Evolutionary conservation across 768 basidiomycete species (phyloP), one percentile per base, ranked within the genome.

Genomic region (Crepidotus variabilis): DNA sequence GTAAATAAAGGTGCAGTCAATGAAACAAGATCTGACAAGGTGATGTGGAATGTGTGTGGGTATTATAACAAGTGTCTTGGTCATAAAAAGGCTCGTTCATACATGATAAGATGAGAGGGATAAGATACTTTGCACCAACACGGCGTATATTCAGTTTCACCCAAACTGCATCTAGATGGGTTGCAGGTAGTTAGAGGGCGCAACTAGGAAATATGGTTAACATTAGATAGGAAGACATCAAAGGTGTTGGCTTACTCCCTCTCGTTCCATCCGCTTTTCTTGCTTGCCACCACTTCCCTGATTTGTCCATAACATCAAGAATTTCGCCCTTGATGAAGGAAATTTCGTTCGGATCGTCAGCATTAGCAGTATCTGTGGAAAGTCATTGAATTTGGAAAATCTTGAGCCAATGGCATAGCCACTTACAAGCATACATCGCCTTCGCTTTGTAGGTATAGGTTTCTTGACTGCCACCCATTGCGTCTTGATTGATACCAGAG

Each of bases 261-360:
- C 83, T 66, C 46, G 76, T 68, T 52, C 90, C 92, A 67, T 94
- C 92, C 16, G 78, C 63, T 72, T 89, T 94, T 66, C 74, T 85
- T 34, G 91, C 89, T 65, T 92, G 91, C 92, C 92, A 94, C 92
- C 92, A 93, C 67, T 93, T 92, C 50, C 91, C 91, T 64, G 91
- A 85, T 72, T 92, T 94, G 73, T 98, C 95, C 56, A 94, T 70
- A 54, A 98, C 89, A 60, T 97, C 94, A 60, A 98, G 82, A 39
- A 93, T 77, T 66, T 98, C 96, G 53, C 94, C 93, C 70, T 98
- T 98, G 51, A 75, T 66, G 71, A 99, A 98, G 49, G 92, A 91
- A 39, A 99, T 89, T 73, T 99, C 97, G 67, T 92, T 97, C 11
- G 95, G 92, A 70, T 99, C 97, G 56, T 98, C 95, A 24, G 90